phyloP scores from a whole-genome alignment of 257 asterid genomes.

The Echium plantagineum region DNA sequence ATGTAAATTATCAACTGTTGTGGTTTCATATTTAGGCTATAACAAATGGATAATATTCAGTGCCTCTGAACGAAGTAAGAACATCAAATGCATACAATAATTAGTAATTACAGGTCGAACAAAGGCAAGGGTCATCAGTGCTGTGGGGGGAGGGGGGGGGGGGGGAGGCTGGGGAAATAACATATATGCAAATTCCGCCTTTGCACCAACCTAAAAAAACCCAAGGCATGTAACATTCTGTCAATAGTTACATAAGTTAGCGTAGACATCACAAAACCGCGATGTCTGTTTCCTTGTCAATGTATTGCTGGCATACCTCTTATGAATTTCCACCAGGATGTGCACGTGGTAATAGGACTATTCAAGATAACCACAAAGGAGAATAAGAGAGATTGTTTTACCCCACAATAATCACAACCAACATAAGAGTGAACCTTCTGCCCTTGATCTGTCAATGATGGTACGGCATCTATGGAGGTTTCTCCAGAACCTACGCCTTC shows the following conservation, averaged over 20 bases:
- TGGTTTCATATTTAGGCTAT: neutral
- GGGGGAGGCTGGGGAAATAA: too few species aligned
- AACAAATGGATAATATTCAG: neutral
- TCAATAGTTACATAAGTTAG: neutral
- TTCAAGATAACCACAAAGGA: too few species aligned
- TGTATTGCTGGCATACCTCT: too few species aligned
- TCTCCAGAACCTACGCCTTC: too few species aligned
- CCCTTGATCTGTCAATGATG: conserved; percentile 18
- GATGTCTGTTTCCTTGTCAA: neutral
- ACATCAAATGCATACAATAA: neutral
- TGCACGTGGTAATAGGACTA: neutral
- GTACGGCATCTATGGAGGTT: neutral
- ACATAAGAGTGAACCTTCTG: conserved; percentile 30
- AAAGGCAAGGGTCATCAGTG: neutral
- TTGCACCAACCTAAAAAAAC: neutral
- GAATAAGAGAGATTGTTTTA: conserved; percentile 12
- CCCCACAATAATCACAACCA: conserved; percentile 87
- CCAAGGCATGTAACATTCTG: neutral
- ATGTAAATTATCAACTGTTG: neutral
- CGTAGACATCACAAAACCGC: neutral
- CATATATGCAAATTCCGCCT: too few species aligned
- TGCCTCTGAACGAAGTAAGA: neutral
- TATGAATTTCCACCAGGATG: neutral
- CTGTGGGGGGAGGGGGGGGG: too few species aligned
- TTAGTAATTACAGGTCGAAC: neutral